phyloP scores from a whole-genome alignment of 164 flowering plant species.

The Warburgia ugandensis region DNA sequence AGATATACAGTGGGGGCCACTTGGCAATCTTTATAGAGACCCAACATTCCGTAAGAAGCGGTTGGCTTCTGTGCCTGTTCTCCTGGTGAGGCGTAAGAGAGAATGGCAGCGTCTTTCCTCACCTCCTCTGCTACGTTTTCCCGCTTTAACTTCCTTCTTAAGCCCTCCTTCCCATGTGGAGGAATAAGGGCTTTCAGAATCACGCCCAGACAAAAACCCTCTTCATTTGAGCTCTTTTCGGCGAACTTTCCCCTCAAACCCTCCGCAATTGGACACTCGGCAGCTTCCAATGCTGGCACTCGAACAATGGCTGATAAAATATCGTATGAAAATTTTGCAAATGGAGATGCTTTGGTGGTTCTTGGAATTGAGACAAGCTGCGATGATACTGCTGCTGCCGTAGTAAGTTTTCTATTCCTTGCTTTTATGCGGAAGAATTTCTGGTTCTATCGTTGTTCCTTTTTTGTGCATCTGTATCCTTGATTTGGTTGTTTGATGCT shows the following conservation, averaged over 20 bases:
- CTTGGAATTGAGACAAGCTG: conserved; percentile 96
- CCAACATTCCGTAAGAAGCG: not conserved
- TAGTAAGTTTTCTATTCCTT: conserved; percentile 31
- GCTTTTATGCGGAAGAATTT: not conserved
- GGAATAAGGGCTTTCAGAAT: conserved; percentile 5
- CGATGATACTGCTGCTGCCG: conserved; percentile 94
- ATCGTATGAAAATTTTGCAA: no score
- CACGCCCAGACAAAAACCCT: conserved; percentile 1
- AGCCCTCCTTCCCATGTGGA: conserved; percentile 16
- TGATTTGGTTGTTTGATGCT: not conserved
- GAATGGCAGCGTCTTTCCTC: conserved; percentile 24
- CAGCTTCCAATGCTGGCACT: conserved; percentile 3
- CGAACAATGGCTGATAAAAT: not conserved
- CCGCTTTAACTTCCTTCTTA: conserved; percentile 33
- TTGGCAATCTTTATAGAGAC: no score
- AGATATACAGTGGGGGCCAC: no score
- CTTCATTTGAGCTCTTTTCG: conserved; percentile 1
- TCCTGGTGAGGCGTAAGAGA: not conserved
- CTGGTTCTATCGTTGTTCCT: not conserved
- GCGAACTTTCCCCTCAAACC: conserved; percentile 1
- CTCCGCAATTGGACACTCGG: conserved; percentile 7
- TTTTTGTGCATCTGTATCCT: not conserved
- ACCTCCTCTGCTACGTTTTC: conserved; percentile 23
- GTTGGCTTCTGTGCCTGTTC: not conserved
- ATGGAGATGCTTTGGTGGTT: conserved; percentile 45